These are phyloP conservation scores for Croton setiger DNA, from an alignment of 441 rosid genomes.

Conservation along the genomic window DNA sequence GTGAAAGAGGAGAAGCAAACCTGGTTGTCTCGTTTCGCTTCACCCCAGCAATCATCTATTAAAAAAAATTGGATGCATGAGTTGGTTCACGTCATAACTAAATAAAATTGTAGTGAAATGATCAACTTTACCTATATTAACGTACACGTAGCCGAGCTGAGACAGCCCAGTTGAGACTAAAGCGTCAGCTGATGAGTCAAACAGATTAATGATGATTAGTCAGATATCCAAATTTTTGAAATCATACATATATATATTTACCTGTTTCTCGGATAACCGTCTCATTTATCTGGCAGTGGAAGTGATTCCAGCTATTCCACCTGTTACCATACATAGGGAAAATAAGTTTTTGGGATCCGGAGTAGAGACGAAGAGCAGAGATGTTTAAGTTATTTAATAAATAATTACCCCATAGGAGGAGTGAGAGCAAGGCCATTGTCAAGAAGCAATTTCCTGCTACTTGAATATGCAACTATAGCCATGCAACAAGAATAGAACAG, in stretches of 20 bases:
- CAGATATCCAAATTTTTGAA: too few species aligned
- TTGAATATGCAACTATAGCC: neutral
- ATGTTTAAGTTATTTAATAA: neutral
- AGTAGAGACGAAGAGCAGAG: neutral
- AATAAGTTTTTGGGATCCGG: neutral
- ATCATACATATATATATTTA: neutral
- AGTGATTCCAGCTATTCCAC: conserved; percentile 45
- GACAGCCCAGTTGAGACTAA: conserved; percentile 45
- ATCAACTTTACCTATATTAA: conserved; percentile 35
- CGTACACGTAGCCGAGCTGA: conserved; percentile 40
- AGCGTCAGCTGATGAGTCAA: conserved; percentile 41
- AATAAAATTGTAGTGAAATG: neutral
- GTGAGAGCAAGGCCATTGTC: conserved; percentile 17
- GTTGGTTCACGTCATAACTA: neutral
- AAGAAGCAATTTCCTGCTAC: conserved; percentile 10
- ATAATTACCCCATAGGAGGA: conserved; percentile 18
- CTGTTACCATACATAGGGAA: conserved; percentile 2
- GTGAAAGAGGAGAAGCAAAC: conserved; percentile 4
- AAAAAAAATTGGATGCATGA: neutral
- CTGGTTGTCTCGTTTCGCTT: conserved; percentile 28
- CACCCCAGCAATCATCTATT: conserved; percentile 53
- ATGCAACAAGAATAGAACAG: neutral
- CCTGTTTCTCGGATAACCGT: conserved; percentile 35
- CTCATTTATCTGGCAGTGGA: conserved; percentile 37
- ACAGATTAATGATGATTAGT: neutral